Evolutionary conservation across 169 alveolate genomes (phyloP).

Genomic region (Eimeria tenella): DNA sequence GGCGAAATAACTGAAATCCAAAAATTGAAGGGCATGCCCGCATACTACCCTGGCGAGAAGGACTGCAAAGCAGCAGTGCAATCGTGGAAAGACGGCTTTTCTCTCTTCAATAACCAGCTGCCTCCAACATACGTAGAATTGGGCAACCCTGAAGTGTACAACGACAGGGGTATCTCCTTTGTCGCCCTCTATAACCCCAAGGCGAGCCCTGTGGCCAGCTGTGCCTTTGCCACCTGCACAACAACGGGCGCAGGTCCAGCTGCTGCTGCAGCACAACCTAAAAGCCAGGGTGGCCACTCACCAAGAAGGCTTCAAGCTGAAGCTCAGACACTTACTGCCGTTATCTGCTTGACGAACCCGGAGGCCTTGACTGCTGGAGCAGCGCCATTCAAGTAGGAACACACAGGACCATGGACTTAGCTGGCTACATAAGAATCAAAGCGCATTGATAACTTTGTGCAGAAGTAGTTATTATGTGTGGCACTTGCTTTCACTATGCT

Average conservation of each 20-base stretch:
- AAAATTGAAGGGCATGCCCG: slow-evolving; percentile 13
- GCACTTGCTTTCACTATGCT: too few relatives aligned
- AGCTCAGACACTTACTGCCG: background rate
- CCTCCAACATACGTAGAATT: background rate
- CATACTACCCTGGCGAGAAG: background rate
- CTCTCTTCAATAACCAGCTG: background rate
- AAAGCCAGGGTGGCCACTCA: too few relatives aligned
- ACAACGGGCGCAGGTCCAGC: background rate
- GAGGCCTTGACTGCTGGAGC: slow-evolving; percentile 26
- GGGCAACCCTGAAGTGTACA: background rate
- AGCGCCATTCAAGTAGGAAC: slow-evolving; percentile 16
- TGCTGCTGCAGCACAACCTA: too few relatives aligned
- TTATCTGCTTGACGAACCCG: slow-evolving; percentile 26
- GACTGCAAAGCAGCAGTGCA: slow-evolving; percentile 50
- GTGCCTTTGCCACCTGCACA: slow-evolving; percentile 29
- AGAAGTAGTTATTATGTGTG: too few relatives aligned
- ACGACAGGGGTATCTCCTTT: slow-evolving; percentile 17
- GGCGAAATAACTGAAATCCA: too few relatives aligned
- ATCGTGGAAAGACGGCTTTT: background rate
- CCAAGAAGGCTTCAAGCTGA: background rate
- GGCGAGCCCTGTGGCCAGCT: slow-evolving; percentile 4
- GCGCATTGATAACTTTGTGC: too few relatives aligned
- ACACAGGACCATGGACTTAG: too few relatives aligned
- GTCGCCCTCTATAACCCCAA: slow-evolving; percentile 67
- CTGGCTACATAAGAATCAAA: too few relatives aligned